Conservation (phyloP, 129 eudicot genomes). For the Tagetes patula region DNA sequence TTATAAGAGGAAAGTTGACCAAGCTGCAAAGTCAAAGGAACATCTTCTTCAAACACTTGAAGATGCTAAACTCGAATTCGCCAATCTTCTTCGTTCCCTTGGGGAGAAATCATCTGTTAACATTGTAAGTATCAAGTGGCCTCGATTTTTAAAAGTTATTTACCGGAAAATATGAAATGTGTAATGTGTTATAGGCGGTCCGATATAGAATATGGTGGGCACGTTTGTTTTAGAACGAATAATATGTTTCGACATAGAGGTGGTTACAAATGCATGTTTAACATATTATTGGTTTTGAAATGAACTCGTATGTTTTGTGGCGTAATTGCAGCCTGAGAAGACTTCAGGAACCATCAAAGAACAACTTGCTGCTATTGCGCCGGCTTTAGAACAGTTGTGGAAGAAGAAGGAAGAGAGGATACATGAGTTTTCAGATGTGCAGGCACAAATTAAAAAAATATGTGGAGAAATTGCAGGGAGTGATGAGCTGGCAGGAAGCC, state of each 20-base stretch:
- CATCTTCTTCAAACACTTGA: slow-evolving; percentile 83
- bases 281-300: no score
- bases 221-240: not conserved
- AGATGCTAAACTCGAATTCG: slow-evolving; percentile 73
- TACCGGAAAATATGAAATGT: not conserved
- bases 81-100: slow-evolving; percentile 72
- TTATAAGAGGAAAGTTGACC: slow-evolving; percentile 89
- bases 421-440: slow-evolving; percentile 66
- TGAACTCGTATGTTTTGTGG: not conserved
- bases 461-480: slow-evolving; percentile 85
- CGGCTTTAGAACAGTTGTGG: slow-evolving; percentile 72
- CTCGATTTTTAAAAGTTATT: not conserved
- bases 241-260: not conserved
- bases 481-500: slow-evolving; percentile 47
- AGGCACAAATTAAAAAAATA: slow-evolving; percentile 69
- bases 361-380: slow-evolving; percentile 86
- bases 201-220: not conserved
- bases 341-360: slow-evolving; percentile 92
- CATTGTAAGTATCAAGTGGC: slow-evolving; percentile 50
- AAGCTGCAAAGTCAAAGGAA: slow-evolving; percentile 73
- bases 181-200: not conserved
- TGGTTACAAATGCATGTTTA: not conserved
- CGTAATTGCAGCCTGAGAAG: slow-evolving; percentile 66
- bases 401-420: slow-evolving; percentile 82
- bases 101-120: slow-evolving; percentile 65